phyloP scores from a whole-genome alignment of 352 stramenopile genomes.

The Achlya hypogyna region DNA sequence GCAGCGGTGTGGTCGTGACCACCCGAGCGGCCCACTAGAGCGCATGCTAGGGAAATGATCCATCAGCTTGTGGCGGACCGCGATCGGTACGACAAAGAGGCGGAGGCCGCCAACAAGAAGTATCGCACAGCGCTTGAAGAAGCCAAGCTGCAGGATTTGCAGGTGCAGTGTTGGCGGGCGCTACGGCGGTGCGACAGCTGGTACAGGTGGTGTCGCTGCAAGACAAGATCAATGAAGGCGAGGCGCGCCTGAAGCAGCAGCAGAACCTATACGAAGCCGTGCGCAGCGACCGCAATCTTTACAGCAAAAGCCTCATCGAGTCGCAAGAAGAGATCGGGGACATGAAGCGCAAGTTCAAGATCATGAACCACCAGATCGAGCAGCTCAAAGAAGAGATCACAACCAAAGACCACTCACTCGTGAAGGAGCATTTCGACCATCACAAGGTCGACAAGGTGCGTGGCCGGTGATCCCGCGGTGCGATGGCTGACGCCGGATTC shows the following conservation, averaged over 20 bases:
- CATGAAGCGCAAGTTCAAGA: constrained; percentile 87
- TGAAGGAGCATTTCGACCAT: constrained; percentile 91
- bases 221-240: constrained; percentile 66
- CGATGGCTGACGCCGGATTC: not conserved
- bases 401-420: constrained; percentile 83
- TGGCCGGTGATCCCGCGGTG: not conserved
- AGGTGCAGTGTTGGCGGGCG: constrained; percentile 7
- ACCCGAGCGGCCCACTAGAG: not conserved
- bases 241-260: constrained; percentile 87
- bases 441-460: constrained; percentile 85
- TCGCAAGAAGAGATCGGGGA: constrained; percentile 83
- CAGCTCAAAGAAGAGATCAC: constrained; percentile 91
- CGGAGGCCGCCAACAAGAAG: constrained; percentile 58
- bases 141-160: constrained; percentile 66
- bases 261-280: constrained; percentile 91
- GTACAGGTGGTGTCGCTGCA: constrained; percentile 50
- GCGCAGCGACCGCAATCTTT: constrained; percentile 87
- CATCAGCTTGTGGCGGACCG: constrained; percentile 77
- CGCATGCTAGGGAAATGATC: constrained; percentile 38
- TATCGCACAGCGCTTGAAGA: constrained; percentile 79
- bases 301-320: constrained; percentile 91
- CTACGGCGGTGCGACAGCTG: too few species aligned
- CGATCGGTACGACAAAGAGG: constrained; percentile 85
- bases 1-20: constrained; percentile 39
- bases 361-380: constrained; percentile 89